Evolutionary conservation across 306 rosid species (phyloP), one percentile per base, ranked within the genome.

Genomic region (Dryas octopetala): DNA sequence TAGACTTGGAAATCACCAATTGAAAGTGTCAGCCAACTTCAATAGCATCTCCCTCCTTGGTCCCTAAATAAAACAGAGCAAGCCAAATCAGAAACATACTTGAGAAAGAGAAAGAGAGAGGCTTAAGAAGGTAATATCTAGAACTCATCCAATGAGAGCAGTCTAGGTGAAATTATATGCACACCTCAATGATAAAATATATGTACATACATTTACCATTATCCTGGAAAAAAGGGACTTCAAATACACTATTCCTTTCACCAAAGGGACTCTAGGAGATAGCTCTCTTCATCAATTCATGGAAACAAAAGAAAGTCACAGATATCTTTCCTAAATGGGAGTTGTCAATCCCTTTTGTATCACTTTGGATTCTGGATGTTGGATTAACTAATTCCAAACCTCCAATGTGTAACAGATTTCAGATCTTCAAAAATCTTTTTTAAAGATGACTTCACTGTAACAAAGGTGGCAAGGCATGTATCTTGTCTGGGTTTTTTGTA

Each of bases 1-100:
- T 45, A 54, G 75, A 84, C 77, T 75, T 60, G 75, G 75, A 75
- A 74, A 72, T 2, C 71, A 77, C 74, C 83, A 69, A 48, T 73
- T 64, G 57, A 57, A 75, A 83, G 38, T 73, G 61, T 75, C 58
- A 46, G 58, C 83, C 76, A 59, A 58, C 83, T 74, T 82, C 76
- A 76, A 82, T 53, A 78, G 59, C 61, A 75, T 69, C 68, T 58
- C 78, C 84, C 62, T 70, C 76, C 67, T 81, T 66, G 28, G 60
- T 73, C 73, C 80, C 88, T 89, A 49, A 47, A 66, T 2, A 13
- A 57, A 41, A 57, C 10, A 13, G 50, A 28, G 5, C 28, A 73
- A 48, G 59, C 15, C 17, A 10, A 59, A 54, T 78, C 49, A 72
- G 66, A 65, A 68, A 79, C 9, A 6, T n/a, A 45, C 3, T 28